phyloP scores from a whole-genome alignment of 768 basidiomycete genomes.

The Lactifluus hygrophoroides region DNA sequence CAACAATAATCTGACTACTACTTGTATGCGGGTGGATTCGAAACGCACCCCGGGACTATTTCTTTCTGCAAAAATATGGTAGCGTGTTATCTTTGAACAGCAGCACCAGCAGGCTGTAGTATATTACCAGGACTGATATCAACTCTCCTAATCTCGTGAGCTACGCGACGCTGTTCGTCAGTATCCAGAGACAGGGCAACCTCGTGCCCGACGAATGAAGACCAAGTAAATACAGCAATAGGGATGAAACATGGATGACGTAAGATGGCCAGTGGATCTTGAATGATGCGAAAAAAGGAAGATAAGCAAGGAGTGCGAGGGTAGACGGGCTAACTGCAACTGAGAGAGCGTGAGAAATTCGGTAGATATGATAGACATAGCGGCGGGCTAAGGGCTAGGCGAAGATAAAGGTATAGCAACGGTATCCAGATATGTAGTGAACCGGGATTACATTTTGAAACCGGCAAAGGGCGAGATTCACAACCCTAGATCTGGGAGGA shows the following conservation, averaged over 20 bases:
- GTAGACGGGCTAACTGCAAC: no score
- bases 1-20: no score
- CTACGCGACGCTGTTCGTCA: not conserved
- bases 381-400: no score
- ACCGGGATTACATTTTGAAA: not conserved
- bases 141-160: not conserved
- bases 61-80: not conserved
- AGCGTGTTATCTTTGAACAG: not conserved
- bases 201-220: slow-evolving; percentile 1
- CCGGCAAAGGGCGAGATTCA: not conserved
- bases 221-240: slow-evolving; percentile 7
- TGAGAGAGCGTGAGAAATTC: not conserved
- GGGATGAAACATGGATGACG: not conserved
- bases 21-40: no score
- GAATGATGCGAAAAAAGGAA: not conserved
- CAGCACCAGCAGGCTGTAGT: not conserved
- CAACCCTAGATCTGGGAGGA: slow-evolving; percentile 13
- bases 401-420: slow-evolving; percentile 1
- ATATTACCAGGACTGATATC: not conserved
- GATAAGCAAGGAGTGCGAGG: not conserved
- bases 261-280: not conserved
- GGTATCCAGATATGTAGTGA: slow-evolving; percentile 13
- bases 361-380: slow-evolving; percentile 4
- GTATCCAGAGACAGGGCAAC: not conserved
- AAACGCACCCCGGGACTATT: not conserved